phyloP scores from a whole-genome alignment of 2,329 filamentous ascomycete genomes.

The Stemphylium lycopersici region DNA sequence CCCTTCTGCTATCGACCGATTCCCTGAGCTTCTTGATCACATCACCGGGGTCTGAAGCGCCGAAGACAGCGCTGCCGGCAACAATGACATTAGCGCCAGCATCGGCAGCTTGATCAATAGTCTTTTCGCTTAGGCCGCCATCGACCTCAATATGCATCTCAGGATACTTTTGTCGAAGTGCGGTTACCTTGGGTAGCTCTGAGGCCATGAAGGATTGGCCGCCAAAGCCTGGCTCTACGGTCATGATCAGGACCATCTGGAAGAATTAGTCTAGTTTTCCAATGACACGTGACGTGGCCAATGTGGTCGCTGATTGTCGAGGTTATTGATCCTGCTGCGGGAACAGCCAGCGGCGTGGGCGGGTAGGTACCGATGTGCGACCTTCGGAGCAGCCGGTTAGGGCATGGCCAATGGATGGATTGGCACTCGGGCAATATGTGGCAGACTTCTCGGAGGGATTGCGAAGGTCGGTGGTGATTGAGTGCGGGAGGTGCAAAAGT shows the following conservation, averaged over 20 bases:
- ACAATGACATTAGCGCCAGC: constrained; percentile 98
- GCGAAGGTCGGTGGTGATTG: constrained; percentile 22
- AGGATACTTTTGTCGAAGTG: constrained; percentile 82
- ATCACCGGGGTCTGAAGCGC: constrained; percentile 83
- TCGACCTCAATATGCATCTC: constrained; percentile 97
- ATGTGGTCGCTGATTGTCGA: constrained; percentile 7
- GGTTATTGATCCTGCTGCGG: constrained; percentile 19
- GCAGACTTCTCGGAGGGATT: constrained; percentile 25
- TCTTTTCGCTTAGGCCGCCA: constrained; percentile 84
- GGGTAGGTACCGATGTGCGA: constrained; percentile 18
- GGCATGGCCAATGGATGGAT: constrained; percentile 15
- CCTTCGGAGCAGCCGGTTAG: constrained; percentile 1
- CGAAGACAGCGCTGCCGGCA: constrained; percentile 93
- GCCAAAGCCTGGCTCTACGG: constrained; percentile 94
- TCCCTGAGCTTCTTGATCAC: constrained; percentile 83
- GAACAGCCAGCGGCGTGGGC: constrained; percentile 15
- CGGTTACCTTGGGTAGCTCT: constrained; percentile 90
- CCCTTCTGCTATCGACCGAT: constrained; percentile 70
- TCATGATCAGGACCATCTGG: constrained; percentile 99
- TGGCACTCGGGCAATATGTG: constrained; percentile 12
- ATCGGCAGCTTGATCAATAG: constrained; percentile 91
- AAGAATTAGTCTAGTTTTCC: constrained; percentile 13
- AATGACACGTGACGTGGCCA: neutral
- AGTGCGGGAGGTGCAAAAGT: constrained; percentile 16
- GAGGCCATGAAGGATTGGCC: constrained; percentile 98